Evolutionary conservation across 345 rosid species (phyloP).

Genomic region (Alliaria petiolata): DNA sequence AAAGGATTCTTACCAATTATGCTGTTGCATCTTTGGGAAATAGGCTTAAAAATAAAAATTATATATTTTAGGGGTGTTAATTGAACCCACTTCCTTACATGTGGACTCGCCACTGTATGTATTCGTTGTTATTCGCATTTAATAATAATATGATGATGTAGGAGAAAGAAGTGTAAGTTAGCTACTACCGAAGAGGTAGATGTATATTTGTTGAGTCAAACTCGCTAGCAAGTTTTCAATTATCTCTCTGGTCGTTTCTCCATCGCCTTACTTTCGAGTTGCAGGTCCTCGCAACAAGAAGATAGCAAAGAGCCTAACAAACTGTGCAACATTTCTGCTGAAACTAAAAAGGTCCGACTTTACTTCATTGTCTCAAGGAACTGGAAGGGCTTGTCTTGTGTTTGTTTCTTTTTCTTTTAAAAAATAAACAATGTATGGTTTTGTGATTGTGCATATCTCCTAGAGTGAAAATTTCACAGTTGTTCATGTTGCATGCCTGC

Average conservation of each 20-base stretch:
- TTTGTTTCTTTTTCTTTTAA: conserved; percentile 1
- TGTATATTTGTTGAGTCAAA: conserved; percentile 21
- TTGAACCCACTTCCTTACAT: no score
- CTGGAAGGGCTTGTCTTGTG: not conserved
- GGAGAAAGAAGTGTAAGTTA: conserved; percentile 66
- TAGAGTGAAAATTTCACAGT: no score
- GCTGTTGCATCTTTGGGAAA: no score
- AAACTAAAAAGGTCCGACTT: conserved; percentile 54
- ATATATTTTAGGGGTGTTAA: no score
- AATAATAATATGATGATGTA: conserved; percentile 33
- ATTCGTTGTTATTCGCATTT: not conserved
- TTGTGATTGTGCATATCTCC: no score
- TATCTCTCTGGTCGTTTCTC: conserved; percentile 6
- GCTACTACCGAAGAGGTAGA: conserved; percentile 43
- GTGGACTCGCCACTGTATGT: no score
- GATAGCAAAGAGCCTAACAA: conserved; percentile 39
- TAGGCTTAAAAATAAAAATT: no score
- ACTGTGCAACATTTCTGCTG: conserved; percentile 34
- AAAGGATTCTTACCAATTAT: no score
- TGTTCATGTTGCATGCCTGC: no score
- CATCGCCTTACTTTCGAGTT: no score
- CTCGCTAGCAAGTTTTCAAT: not conserved
- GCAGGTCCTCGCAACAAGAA: conserved; percentile 34
- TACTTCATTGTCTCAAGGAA: not conserved
- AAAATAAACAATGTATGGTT: no score